These are phyloP conservation scores for Takakia lepidozioides DNA, from an alignment of 225 moss, liverwort and hornwort species.

Conservation along the genomic window DNA sequence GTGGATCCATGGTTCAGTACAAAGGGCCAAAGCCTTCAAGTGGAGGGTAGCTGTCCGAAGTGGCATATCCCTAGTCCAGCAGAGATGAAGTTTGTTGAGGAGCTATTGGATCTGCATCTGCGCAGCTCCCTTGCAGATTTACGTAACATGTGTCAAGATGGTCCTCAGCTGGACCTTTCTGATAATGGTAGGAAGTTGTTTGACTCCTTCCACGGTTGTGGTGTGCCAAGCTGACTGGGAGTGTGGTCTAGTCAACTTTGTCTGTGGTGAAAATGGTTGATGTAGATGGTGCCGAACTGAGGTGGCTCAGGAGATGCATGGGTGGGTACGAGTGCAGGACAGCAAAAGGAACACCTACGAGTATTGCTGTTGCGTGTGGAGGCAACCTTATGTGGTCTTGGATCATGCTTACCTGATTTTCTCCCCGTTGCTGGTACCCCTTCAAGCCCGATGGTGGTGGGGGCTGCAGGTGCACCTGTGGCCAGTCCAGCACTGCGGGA, in stretches of 20 bases:
- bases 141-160: slow-evolving; percentile 38
- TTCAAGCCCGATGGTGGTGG: slow-evolving; percentile 34
- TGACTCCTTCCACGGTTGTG: no score
- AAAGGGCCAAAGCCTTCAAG: slow-evolving; percentile 33
- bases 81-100: slow-evolving; percentile 56
- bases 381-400: slow-evolving; percentile 47
- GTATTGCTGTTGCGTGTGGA: slow-evolving; percentile 65
- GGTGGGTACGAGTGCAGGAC: slow-evolving; percentile 34
- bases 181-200: no score
- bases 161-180: slow-evolving; percentile 30
- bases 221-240: no score
- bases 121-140: slow-evolving; percentile 45
- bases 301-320: no score
- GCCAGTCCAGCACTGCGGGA: slow-evolving; percentile 49
- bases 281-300: no score
- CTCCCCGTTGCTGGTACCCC: slow-evolving; percentile 13
- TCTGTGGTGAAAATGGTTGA: not conserved
- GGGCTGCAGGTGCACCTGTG: slow-evolving; percentile 43
- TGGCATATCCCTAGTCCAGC: slow-evolving; percentile 60
- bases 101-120: slow-evolving; percentile 55
- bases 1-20: slow-evolving; percentile 65
- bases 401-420: slow-evolving; percentile 75
- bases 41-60: slow-evolving; percentile 33
- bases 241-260: not conserved
- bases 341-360: slow-evolving; percentile 61